phyloP scores from a whole-genome alignment of 352 stramenopile genomes.

The Globisporangium heterothallicum region DNA sequence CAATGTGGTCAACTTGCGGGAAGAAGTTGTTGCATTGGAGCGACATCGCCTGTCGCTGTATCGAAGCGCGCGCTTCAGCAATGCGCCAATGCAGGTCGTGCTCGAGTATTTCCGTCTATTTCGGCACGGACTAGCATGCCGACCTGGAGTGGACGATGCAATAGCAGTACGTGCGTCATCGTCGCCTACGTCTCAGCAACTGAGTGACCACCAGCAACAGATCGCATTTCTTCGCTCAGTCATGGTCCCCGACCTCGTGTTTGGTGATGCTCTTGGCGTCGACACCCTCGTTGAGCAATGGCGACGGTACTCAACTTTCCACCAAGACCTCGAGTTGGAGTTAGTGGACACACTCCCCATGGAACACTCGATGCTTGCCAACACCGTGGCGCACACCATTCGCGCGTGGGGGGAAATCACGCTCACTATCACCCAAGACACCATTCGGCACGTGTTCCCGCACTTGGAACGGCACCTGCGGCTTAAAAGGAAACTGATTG shows the following conservation, averaged over 20 bases:
- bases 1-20: slow-evolving; percentile 12
- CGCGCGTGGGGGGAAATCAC: background rate
- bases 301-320: slow-evolving; percentile 25
- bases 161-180: background rate
- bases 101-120: slow-evolving; percentile 18
- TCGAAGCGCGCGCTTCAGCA: background rate
- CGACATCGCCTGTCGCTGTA: slow-evolving; percentile 10
- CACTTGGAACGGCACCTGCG: slow-evolving; percentile 6
- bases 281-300: slow-evolving; percentile 32
- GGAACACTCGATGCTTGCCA: background rate
- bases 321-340: slow-evolving; percentile 13
- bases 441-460: slow-evolving; percentile 13
- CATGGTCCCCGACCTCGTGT: slow-evolving; percentile 27
- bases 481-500: background rate
- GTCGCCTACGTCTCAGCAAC: background rate
- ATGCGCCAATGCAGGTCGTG: slow-evolving; percentile 1
- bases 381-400: background rate
- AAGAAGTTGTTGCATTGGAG: slow-evolving; percentile 19
- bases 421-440: slow-evolving; percentile 14
- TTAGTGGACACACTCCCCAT: slow-evolving; percentile 8
- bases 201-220: slow-evolving; percentile 14
- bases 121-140: slow-evolving; percentile 6
- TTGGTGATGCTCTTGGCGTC: slow-evolving; percentile 22
- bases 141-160: background rate
- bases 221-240: slow-evolving; percentile 35